Base-by-base conservation (phyloP, 1,139 yeast species). In the Taphrina wiesneri region DNA sequence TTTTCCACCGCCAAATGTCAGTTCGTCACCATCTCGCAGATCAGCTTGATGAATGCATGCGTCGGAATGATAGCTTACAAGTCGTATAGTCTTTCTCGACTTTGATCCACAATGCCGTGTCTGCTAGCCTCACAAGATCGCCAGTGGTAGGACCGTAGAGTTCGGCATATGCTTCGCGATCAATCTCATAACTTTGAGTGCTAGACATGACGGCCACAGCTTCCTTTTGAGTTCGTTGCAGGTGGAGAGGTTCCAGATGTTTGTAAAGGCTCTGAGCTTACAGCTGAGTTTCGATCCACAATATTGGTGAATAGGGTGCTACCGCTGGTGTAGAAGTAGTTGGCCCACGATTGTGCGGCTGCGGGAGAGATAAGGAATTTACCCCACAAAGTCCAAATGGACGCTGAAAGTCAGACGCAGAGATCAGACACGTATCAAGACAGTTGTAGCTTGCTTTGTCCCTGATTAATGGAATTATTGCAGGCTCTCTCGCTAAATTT, bases 1-100 rank as follows among this genome's bases (percentile, higher is more conserved):
- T 41, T 67, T 67, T 25, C 68, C 68, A 2, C 68, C 68, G 3
- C 68, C 68, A 56, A 67, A 67, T 9, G 60, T 65, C 49, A 59
- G n/a, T 36, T 67, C 68, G 17, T 67, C 67, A 30, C 68, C 68
- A 30, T 67, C 59, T 54, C 7, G 6, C 21, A 1, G 15, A 17
- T 21, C 56, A 52, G 32, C 26, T 2, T 21, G n/a, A 26, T 11
- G 34, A 9, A 7, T 4, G 6, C 25, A 19, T 23, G 15, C 13
- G 28, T n/a, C 1, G 5, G 6, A 30, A 4, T 2, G 1, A 1
- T 32, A 1, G 11, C 43, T 41, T 25, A 54, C 59, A 67, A 3
- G 56, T 56, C 7, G 68, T 67, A 5, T 32, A 54, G 51, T 67
- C 68, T 36, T 64, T 65, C 47, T 67, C 68, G 25, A 67, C 64